phyloP scores from a whole-genome alignment of 129 eudicot genomes.

The Tagetes erecta region DNA sequence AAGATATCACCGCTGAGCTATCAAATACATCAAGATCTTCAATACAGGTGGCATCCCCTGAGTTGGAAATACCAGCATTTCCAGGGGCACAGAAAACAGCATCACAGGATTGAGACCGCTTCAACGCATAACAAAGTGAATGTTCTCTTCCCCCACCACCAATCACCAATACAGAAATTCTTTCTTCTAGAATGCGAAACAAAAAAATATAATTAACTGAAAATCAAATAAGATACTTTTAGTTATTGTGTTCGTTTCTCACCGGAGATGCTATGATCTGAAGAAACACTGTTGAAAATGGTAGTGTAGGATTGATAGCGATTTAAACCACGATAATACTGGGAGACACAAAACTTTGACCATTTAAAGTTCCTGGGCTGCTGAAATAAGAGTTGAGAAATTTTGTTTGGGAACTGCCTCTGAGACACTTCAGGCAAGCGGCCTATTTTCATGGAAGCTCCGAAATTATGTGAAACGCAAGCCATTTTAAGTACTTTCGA shows the following conservation, averaged over 20 bases:
- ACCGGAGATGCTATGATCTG: conserved; percentile 36
- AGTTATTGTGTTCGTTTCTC: conserved; percentile 23
- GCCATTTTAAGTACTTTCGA: conserved; percentile 26
- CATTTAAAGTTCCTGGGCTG: conserved; percentile 20
- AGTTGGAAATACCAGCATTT: conserved; percentile 78
- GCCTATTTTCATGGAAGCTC: conserved; percentile 29
- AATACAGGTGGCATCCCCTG: conserved; percentile 93
- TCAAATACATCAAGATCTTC: conserved; percentile 62
- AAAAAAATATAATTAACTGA: not conserved
- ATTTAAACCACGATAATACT: conserved; percentile 6
- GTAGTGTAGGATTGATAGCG: conserved; percentile 23
- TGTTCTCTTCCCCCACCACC: conserved; percentile 99
- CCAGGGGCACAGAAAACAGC: conserved; percentile 95
- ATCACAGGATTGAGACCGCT: conserved; percentile 74
- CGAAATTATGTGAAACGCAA: conserved; percentile 34
- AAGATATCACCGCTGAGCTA: conserved; percentile 67
- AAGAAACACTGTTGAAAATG: conserved; percentile 33
- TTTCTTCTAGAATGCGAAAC: conserved; percentile 45
- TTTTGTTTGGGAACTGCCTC: conserved; percentile 27
- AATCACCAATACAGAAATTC: conserved; percentile 70
- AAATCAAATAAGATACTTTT: not conserved
- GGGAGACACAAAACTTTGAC: conserved; percentile 9
- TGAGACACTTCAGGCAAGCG: conserved; percentile 20
- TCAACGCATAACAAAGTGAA: conserved; percentile 81
- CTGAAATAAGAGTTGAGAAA: conserved; percentile 26